phyloP scores from a whole-genome alignment of 1,284 basidiomycete genomes.

The Ceratobasidium sp. region DNA sequence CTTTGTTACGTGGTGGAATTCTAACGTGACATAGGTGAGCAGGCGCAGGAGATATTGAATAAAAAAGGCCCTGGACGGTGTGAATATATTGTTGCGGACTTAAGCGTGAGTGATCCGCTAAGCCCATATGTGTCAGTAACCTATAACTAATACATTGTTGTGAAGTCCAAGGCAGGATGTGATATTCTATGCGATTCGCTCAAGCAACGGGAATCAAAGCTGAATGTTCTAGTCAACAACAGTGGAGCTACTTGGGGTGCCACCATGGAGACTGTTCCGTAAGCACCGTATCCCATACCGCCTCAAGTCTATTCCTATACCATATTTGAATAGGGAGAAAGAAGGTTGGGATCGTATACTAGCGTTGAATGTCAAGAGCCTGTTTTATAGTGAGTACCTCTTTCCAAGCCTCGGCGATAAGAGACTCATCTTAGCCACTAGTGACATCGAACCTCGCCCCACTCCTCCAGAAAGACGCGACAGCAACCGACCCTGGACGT shows the following conservation, averaged over 20 bases:
- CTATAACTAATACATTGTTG: too few species aligned
- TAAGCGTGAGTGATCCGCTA: conserved; percentile 67
- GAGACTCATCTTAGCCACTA: too few species aligned
- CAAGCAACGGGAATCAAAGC: conserved; percentile 74
- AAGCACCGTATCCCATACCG: not conserved
- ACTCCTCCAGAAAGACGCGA: conserved; percentile 76
- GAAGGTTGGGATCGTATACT: conserved; percentile 87
- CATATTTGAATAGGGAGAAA: conserved; percentile 53
- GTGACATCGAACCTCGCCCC: conserved; percentile 66
- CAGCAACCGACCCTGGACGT: conserved; percentile 74
- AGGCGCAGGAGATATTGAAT: conserved; percentile 63
- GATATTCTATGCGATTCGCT: conserved; percentile 78
- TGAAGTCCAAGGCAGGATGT: conserved; percentile 87
- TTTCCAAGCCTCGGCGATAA: not conserved
- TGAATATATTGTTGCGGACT: conserved; percentile 79
- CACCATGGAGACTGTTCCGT: conserved; percentile 77
- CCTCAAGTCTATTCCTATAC: not conserved
- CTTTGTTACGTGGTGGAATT: not conserved
- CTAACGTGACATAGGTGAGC: conserved; percentile 50
- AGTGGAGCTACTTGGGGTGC: conserved; percentile 86
- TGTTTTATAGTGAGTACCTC: conserved; percentile 73
- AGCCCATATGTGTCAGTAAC: too few species aligned
- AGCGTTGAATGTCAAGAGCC: conserved; percentile 82
- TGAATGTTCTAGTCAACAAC: conserved; percentile 87
- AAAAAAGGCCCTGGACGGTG: conserved; percentile 70